Evolutionary conservation across 495 filamentous ascomycete species (phyloP), one percentile per base, ranked within the genome.

Genomic region (Sabuloglossum arenarium): DNA sequence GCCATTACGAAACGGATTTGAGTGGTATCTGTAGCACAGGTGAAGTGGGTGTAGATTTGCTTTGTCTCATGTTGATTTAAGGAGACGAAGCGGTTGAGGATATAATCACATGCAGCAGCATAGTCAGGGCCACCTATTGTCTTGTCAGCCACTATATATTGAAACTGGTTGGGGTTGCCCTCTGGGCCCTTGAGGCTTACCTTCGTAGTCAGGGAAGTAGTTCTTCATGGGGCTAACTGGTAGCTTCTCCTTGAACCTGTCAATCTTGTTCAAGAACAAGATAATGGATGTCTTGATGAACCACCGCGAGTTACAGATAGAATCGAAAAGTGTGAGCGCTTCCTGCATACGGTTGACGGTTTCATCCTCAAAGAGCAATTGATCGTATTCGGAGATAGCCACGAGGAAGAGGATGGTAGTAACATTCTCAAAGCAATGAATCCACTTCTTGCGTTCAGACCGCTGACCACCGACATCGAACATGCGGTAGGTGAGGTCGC

Each of bases 1-100:
- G 93, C 91, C 91, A 98, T 98, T 69, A 98, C 91, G 77, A 98
- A 98, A 58, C 93, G 86, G 62, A 98, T 98, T 68, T 98, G 91
- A 63, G 85, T 88, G 29, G 91, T 98, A 68, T 98, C 91, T 27
- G 91, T 97, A 28, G 91, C 91, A 66, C 94, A 97, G 56, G 91
- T 98, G 74, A 97, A 96, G 71, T 98, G 90, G 50, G 94, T 97
- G 73, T 98, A 98, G 70, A 98, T 96, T 68, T 98, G 91, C 76
- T 98, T 98, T 56, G 88, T 94, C 71, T 95, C 91, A 65, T 94
- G 88, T 69, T 97, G 91, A 73, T 97, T 96, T 61, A 98, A 73
- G 65, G 86, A 90, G 58, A 96, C 89, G 69, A 96, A 96, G 59
- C 89, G 82, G 75, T 94, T 94, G 59, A 96, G 79, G 62, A 96